Conservation (phyloP, 179 eudicot genomes). For the Vitellaria paradoxa region DNA sequence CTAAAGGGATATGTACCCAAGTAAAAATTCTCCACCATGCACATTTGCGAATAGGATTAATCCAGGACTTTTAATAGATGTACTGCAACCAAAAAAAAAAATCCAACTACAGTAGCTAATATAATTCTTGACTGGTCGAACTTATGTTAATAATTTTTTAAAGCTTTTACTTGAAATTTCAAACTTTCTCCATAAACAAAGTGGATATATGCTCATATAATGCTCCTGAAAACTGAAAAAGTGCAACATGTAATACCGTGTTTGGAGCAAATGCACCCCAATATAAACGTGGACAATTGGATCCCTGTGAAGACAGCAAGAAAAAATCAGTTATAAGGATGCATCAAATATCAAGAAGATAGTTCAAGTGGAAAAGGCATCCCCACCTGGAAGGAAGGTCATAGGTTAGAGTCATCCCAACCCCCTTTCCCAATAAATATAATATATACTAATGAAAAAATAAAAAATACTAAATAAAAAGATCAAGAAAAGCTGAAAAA, state of each 20-base stretch:
- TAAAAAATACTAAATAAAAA: background rate
- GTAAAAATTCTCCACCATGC: background rate
- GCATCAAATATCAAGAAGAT: slow-evolving; percentile 2
- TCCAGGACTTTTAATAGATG: background rate
- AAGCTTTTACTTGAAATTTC: too few species aligned
- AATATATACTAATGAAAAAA: too few species aligned
- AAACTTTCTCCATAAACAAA: too few species aligned
- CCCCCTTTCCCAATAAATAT: too few species aligned
- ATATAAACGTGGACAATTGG: slow-evolving; percentile 81
- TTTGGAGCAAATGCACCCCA: slow-evolving; percentile 96
- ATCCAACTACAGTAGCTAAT: too few species aligned
- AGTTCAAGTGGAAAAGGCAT: background rate
- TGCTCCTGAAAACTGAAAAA: background rate
- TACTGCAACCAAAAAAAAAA: too few species aligned
- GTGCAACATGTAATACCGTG: slow-evolving; percentile 48
- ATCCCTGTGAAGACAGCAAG: slow-evolving; percentile 53
- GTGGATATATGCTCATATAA: too few species aligned
- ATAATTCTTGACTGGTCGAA: too few species aligned
- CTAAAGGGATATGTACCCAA: background rate
- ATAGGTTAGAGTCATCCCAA: too few species aligned
- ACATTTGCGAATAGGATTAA: background rate
- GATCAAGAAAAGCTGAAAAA: slow-evolving; percentile 8
- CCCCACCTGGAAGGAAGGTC: too few species aligned
- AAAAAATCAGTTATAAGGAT: slow-evolving; percentile 14
- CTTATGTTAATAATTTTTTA: too few species aligned